Evolutionary conservation across 495 filamentous ascomycete species (phyloP), one percentile per base, ranked within the genome.

Genomic region (Glonium stellatum): DNA sequence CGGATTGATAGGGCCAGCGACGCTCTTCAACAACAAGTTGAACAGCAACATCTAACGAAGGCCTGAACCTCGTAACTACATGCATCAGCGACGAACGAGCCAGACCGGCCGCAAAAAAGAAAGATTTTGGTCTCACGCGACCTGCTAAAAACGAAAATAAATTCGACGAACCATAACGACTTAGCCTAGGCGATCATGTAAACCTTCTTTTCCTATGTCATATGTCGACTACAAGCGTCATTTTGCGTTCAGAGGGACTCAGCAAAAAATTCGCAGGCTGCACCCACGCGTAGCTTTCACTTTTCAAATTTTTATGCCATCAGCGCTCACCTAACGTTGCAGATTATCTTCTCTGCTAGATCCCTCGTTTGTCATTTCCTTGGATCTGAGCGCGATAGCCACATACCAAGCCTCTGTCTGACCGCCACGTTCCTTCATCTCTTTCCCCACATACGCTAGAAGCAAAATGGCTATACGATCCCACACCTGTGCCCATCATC

Each of bases 41-140:
- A 51, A 51, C 21, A 51, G 48, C 48, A 23, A 51, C 19, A 51
- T 51, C 48, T 51, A 51, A 51, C 48, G 48, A 51, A 51, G 48
- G 21, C 48, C 6, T 51, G 48, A 27, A 51, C 48, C 48, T 51
- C 48, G 48, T 22, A 51, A 51, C 48, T 27, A 3, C 48, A 51
- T 51, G 48, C 48, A 31, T 22, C 48, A 51, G 48, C 48, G 21
- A 15, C 12, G 25, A 51, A 51, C 13, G 21, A 3, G 48, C 48
- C 25, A 23, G 21, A 25, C 11, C 11, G 48, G 21, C 21, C 25
- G 19, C 25, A 1, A 31, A 51, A 51, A 15, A 27, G 25, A 22
- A 31, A 27, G 31, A 2, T 44, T 25, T 8, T 31, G 19, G 23
- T 25, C 48, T 31, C 48, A 51, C 21, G 48, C 21, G 48, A 18